Base-by-base conservation (phyloP, 2,329 filamentous ascomycete genomes). In the Aspergillus quadricinctus region DNA sequence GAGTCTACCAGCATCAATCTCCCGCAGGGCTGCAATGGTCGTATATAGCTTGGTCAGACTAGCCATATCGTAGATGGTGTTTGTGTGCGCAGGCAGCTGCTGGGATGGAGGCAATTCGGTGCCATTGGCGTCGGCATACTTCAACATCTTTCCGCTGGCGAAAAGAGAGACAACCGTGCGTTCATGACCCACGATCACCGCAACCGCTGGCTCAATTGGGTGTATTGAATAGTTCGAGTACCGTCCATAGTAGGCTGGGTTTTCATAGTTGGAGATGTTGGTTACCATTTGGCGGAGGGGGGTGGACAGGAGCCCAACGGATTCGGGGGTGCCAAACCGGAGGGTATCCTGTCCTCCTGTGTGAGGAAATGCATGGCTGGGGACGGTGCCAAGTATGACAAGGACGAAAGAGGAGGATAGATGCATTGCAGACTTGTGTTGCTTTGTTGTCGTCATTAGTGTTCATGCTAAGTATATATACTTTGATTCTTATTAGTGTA, bases 1-100 rank as follows among this genome's bases (percentile, higher is more conserved):
- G 27, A 72, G 56, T 1, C 54, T 60, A 9, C 57, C 64, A 3
- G 58, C 54, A 51, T 75, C 72, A 6, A 73, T 55, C 40, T 66
- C 58, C 3, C 70, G 64, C 43, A 75, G 62, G 7, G 62, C 67
- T 0, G 71, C 70, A 3, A 73, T 63, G 0, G 70, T 64, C n/a
- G 72, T 74, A 52, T 72, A 74, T 27, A 75, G 55, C 61, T 75
- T 75, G 6, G 73, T 72, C 29, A 75, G 57, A 55, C 72, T 75
- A 40, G 72, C 72, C 67, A 74, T 66, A 57, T 75, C 72, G 58
- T 75, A 75, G n/a, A 75, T 67, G 2, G 71, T 74, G 52, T 74
- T 69, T 3, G 68, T 31, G 0, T 63, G 66, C 8, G 72, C 60
- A 14, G 64, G 61, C 52, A 70, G 66, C 54, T 70, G 68, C 31